These are phyloP conservation scores for Yarrowia keelungensis DNA, from an alignment of 805 yeast genomes.

Conservation along the genomic window DNA sequence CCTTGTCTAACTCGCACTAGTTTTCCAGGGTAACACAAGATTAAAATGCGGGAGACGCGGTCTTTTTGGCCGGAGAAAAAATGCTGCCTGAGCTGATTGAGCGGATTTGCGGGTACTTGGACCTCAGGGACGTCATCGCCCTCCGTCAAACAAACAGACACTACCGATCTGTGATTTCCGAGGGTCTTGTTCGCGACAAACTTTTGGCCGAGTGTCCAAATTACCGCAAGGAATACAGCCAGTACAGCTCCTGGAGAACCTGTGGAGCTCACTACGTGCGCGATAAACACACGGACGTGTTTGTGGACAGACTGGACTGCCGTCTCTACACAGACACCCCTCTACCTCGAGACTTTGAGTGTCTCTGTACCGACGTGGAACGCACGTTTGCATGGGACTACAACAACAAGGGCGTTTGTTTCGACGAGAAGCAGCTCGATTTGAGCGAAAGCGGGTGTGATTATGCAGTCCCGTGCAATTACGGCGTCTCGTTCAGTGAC, in stretches of 20 bases:
- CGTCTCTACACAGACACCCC: not conserved
- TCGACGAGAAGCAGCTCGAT: constrained; percentile 6
- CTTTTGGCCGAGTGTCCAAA: not conserved
- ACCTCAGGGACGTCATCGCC: not conserved
- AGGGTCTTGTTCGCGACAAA: not conserved
- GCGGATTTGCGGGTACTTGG: not conserved
- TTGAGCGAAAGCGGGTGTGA: not conserved
- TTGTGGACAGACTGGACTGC: not conserved
- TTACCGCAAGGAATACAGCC: not conserved
- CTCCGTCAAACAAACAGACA: not conserved
- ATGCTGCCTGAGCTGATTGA: constrained; percentile 7
- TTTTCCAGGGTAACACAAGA: no score
- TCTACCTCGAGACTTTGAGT: not conserved
- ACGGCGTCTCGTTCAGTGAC: not conserved
- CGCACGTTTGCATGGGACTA: constrained; percentile 22
- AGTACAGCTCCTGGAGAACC: not conserved
- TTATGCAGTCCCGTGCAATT: constrained; percentile 6
- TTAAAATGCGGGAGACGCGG: no score
- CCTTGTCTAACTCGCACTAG: no score
- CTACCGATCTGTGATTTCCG: not conserved
- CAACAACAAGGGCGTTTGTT: constrained; percentile 19
- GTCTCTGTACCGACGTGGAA: constrained; percentile 11
- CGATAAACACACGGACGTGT: not conserved
- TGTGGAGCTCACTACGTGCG: not conserved
- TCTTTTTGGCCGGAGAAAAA: no score